These are phyloP conservation scores for Candida broadrunensis DNA, from an alignment of 805 yeast genomes.

Conservation along the genomic window DNA sequence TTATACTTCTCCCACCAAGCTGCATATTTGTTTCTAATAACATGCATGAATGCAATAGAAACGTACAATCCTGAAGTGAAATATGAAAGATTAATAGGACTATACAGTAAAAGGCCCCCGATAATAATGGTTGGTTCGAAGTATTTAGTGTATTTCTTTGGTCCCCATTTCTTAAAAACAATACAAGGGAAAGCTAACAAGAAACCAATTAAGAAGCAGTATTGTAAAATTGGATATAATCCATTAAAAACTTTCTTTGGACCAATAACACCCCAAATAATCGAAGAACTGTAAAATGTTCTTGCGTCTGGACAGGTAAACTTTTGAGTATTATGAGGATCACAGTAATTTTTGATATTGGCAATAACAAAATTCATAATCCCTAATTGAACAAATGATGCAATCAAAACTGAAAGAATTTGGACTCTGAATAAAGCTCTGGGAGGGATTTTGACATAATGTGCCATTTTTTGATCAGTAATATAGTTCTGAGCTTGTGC, in stretches of 20 bases:
- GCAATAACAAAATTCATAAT: conserved; percentile 17
- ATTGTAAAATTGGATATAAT: conserved; percentile 46
- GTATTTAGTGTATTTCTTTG: conserved; percentile 12
- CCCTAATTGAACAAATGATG: conserved; percentile 20
- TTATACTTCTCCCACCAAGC: conserved; percentile 69
- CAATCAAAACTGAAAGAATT: conserved; percentile 18
- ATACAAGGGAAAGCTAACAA: conserved; percentile 17
- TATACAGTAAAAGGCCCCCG: conserved; percentile 41
- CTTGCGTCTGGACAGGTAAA: conserved; percentile 21
- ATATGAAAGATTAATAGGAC: conserved; percentile 44
- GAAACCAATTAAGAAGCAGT: conserved; percentile 53
- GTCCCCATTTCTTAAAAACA: conserved; percentile 14
- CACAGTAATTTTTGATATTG: conserved; percentile 17
- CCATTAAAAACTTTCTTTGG: conserved; percentile 53
- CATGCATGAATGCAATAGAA: conserved; percentile 51
- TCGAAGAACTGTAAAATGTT: conserved; percentile 45
- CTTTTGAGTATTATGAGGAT: conserved; percentile 16
- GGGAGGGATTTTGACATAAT: conserved; percentile 40
- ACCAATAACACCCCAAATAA: conserved; percentile 50
- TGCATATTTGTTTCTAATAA: conserved; percentile 40
- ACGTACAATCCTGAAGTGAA: conserved; percentile 53
- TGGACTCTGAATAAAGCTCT: conserved; percentile 36
- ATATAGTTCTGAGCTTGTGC: conserved; percentile 29
- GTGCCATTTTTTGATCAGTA: conserved; percentile 28
- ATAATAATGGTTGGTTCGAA: conserved; percentile 52